These are phyloP conservation scores for Neoboletus magnificus DNA, from an alignment of 768 basidiomycete genomes.

Conservation along the genomic window DNA sequence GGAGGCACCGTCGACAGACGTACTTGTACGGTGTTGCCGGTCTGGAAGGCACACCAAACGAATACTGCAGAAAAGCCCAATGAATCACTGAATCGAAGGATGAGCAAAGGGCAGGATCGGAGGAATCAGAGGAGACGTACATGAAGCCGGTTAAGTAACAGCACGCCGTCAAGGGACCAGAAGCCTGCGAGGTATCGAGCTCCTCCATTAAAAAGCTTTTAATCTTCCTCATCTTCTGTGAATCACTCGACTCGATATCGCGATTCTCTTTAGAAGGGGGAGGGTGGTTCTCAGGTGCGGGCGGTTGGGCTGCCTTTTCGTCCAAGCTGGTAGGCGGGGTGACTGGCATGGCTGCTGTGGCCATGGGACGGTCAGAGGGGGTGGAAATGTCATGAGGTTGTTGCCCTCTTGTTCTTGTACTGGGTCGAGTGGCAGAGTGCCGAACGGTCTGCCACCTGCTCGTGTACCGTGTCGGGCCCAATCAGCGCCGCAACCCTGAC, in stretches of 20 bases:
- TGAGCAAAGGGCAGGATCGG: neutral
- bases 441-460: too few species aligned
- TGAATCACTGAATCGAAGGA: slow-evolving; percentile 47
- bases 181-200: slow-evolving; percentile 31
- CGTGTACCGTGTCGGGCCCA: too few species aligned
- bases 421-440: too few species aligned
- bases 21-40: slow-evolving; percentile 71
- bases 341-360: neutral
- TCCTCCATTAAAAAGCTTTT: slow-evolving; percentile 18
- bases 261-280: neutral
- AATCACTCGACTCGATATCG: slow-evolving; percentile 18
- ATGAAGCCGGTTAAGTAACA: slow-evolving; percentile 81
- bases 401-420: too few species aligned
- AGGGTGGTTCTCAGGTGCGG: neutral
- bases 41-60: slow-evolving; percentile 86
- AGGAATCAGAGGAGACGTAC: slow-evolving; percentile 37
- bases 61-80: slow-evolving; percentile 76
- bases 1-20: neutral
- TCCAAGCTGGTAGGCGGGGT: neutral
- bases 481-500: too few species aligned
- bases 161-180: slow-evolving; percentile 56
- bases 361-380: neutral
- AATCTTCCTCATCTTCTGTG: slow-evolving; percentile 6
- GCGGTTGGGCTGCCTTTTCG: too few species aligned
- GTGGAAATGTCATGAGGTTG: neutral